phyloP scores from a whole-genome alignment of 2,329 filamentous ascomycete genomes.

The Westerdykella sp. region DNA sequence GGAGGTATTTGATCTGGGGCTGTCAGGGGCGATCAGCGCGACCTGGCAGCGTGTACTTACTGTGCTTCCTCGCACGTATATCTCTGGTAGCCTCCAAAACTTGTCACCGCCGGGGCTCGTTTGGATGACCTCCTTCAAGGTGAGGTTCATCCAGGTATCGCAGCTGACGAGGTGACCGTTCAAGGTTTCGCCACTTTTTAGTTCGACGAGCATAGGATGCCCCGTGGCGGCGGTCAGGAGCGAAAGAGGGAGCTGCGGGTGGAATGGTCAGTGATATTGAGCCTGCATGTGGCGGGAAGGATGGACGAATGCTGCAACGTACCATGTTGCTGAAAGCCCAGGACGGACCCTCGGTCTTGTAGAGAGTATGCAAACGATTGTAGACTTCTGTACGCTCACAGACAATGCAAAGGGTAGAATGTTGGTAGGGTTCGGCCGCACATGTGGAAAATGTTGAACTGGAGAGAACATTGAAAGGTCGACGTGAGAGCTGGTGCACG shows the following conservation, averaged over 20 bases:
- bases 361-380: too few relatives aligned
- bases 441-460: too few relatives aligned
- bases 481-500: too few relatives aligned
- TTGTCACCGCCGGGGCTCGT: slow-evolving; percentile 92
- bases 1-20: slow-evolving; percentile 88
- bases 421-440: too few relatives aligned
- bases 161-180: slow-evolving; percentile 95
- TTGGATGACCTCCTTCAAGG: slow-evolving; percentile 92
- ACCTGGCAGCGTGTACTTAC: slow-evolving; percentile 51
- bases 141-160: slow-evolving; percentile 99
- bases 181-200: slow-evolving; percentile 95
- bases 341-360: too few relatives aligned
- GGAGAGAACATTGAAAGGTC: too few relatives aligned
- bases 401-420: too few relatives aligned
- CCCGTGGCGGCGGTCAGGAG: slow-evolving; percentile 93
- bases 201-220: slow-evolving; percentile 95
- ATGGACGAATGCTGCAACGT: slow-evolving; percentile 2
- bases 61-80: slow-evolving; percentile 96
- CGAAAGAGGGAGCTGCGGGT: slow-evolving; percentile 57
- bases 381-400: too few relatives aligned
- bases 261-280: slow-evolving; percentile 7
- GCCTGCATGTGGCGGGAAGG: neutral
- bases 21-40: slow-evolving; percentile 3
- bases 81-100: slow-evolving; percentile 86
- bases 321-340: too few relatives aligned